Evolutionary conservation across 2,329 filamentous ascomycete genomes (phyloP), one percentile per base, ranked within the genome.

Genomic region (Corinectria fuckeliana): DNA sequence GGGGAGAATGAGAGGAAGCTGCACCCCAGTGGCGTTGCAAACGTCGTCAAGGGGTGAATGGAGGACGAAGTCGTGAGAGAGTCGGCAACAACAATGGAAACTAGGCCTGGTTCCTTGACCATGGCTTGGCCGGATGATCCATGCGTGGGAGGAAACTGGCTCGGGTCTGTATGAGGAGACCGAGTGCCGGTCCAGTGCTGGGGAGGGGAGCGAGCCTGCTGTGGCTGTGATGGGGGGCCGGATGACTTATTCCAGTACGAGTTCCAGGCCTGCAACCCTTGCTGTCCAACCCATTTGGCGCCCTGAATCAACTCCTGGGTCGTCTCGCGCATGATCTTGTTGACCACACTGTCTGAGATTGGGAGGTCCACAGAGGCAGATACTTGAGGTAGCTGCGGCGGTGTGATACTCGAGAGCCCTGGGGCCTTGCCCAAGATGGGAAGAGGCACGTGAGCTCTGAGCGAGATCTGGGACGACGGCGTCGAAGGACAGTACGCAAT

Each of bases 1-100:
- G 91, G 91, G 2, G 91, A 88, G 64, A 96, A 91, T 0, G 91
- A 93, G 28, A 95, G 72, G 71, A 91, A 93, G 72, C 91, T 94
- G 74, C 91, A 94, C 8, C 92, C 92, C 14, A 91, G 82, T 1
- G 87, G 85, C 2, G 89, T 82, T 26, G 84, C 82, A 68, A 95
- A 93, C 0, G 90, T 92, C 2, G 88, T 85, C 42, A 91, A 73
- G 1, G 90, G 88, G 64, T 89, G 84, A 5, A 84, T 81, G 71
- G 77, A 81, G 67, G 75, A 76, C 72, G 76, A 84, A 73, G 66
- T 76, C 62, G 73, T 81, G 50, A 93, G 76, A 21, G 78, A 80
- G 44, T 91, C 85, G 16, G 92, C 72, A 72, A 95, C 91, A 49
- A 93, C 75, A 42, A 96, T 84, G 1, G 91, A 92, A 14, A 95